A percentile compares a stretch with the other conserved stretches of the same genome.
These are phyloP conservation scores for Avena atlantica DNA, from an alignment of 176 grass and related monocot species.

Conservation along the genomic window DNA sequence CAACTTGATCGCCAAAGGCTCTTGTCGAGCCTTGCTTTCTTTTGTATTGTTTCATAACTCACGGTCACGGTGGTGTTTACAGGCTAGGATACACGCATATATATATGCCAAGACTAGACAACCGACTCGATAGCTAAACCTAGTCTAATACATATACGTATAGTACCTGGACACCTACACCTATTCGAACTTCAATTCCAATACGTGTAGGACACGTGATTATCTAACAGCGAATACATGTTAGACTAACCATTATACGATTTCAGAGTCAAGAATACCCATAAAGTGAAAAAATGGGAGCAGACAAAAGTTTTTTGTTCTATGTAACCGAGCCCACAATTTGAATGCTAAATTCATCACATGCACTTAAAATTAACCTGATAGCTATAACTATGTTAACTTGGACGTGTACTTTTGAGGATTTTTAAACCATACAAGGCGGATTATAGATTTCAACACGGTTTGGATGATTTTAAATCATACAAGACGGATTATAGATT, in stretches of 20 bases:
- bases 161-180: too few relatives aligned
- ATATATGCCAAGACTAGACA: too few relatives aligned
- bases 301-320: neutral
- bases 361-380: neutral
- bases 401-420: neutral
- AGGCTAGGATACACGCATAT: too few relatives aligned
- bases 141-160: too few relatives aligned
- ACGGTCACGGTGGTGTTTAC: too few relatives aligned
- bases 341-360: neutral
- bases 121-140: too few relatives aligned
- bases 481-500: neutral
- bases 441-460: neutral
- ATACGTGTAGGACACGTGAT: too few relatives aligned
- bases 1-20: too few relatives aligned
- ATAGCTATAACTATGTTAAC: neutral
- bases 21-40: too few relatives aligned
- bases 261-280: neutral
- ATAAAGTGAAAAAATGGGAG: neutral
- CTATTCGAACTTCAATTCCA: too few relatives aligned
- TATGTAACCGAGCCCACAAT: neutral
- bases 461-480: neutral
- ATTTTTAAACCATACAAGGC: neutral
- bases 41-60: too few relatives aligned
- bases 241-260: neutral
- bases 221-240: neutral